Conservation (phyloP, 495 filamentous ascomycete genomes). For the Penicillium taxi region DNA sequence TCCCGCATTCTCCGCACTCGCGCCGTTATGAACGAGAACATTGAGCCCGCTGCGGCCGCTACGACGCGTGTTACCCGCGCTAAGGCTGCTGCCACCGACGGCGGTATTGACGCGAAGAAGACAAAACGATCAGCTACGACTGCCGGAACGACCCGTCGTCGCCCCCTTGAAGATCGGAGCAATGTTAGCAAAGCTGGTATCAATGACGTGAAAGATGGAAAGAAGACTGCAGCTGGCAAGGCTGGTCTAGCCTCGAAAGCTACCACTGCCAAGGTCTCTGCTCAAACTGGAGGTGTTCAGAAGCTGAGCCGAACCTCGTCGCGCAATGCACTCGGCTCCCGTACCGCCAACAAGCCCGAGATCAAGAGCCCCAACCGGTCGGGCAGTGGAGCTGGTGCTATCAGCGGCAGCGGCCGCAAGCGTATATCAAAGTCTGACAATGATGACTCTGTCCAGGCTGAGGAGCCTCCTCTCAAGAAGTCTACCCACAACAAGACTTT, state of each 20-base stretch:
- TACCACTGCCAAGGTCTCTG: constrained; percentile 23
- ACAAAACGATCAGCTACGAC: constrained; percentile 66
- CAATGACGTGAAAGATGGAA: constrained; percentile 51
- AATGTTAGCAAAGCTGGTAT: constrained; percentile 77
- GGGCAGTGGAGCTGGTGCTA: constrained; percentile 63
- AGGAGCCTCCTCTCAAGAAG: constrained; percentile 50
- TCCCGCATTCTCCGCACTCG: constrained; percentile 53
- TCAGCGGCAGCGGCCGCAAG: constrained; percentile 47
- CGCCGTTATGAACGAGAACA: constrained; percentile 80
- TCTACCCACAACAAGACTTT: constrained; percentile 23
- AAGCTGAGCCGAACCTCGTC: constrained; percentile 64
- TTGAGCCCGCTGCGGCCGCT: constrained; percentile 77
- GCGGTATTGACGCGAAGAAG: constrained; percentile 52
- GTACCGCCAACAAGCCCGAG: constrained; percentile 56
- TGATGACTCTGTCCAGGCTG: constrained; percentile 54
- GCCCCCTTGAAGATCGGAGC: constrained; percentile 86
- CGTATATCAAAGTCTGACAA: constrained; percentile 38
- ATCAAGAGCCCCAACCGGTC: constrained; percentile 61
- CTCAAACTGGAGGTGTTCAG: constrained; percentile 63
- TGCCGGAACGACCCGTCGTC: constrained; percentile 52
- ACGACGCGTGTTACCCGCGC: constrained; percentile 83
- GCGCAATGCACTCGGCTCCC: constrained; percentile 53
- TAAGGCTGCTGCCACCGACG: constrained; percentile 63
- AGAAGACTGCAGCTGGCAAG: constrained; percentile 58
- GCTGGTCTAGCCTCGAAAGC: constrained; percentile 68